Conservation (phyloP, 257 asterid species). For the Vinca minor region DNA sequence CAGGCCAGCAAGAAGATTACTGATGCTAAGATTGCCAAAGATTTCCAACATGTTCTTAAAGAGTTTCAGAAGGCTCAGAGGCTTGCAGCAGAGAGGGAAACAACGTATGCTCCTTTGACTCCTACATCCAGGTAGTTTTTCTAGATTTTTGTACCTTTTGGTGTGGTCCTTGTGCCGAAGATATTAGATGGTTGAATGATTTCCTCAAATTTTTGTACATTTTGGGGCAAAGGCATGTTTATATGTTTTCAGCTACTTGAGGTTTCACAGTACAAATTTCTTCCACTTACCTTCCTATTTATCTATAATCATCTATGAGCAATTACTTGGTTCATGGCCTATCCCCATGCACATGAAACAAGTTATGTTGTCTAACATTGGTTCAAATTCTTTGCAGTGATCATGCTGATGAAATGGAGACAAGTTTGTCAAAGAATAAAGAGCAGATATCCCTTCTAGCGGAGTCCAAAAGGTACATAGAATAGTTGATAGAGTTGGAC, state of each 20-base stretch:
- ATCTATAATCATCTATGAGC: background rate
- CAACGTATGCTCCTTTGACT: conserved; percentile 22
- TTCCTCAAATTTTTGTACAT: too few species aligned
- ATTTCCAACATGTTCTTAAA: too few species aligned
- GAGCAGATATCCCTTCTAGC: conserved; percentile 26
- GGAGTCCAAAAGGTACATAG: conserved; percentile 39
- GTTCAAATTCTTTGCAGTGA: conserved; percentile 18
- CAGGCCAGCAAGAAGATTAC: too few species aligned
- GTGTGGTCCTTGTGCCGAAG: too few species aligned
- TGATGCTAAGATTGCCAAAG: too few species aligned
- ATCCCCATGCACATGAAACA: background rate
- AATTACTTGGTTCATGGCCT: background rate
- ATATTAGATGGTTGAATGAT: too few species aligned
- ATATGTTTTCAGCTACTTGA: too few species aligned
- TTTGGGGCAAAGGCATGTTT: too few species aligned
- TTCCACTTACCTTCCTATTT: background rate
- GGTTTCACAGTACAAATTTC: background rate
- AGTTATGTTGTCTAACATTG: background rate
- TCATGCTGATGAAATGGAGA: conserved; percentile 29
- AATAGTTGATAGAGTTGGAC: background rate
- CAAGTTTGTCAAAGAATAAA: conserved; percentile 19
- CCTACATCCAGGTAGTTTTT: conserved; percentile 20
- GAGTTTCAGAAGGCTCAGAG: too few species aligned
- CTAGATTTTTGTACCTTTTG: background rate
- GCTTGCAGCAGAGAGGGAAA: too few species aligned